These are phyloP conservation scores for Chlamydomonas asymmetrica DNA, from an alignment of 139 green algal genomes.

Conservation along the genomic window DNA sequence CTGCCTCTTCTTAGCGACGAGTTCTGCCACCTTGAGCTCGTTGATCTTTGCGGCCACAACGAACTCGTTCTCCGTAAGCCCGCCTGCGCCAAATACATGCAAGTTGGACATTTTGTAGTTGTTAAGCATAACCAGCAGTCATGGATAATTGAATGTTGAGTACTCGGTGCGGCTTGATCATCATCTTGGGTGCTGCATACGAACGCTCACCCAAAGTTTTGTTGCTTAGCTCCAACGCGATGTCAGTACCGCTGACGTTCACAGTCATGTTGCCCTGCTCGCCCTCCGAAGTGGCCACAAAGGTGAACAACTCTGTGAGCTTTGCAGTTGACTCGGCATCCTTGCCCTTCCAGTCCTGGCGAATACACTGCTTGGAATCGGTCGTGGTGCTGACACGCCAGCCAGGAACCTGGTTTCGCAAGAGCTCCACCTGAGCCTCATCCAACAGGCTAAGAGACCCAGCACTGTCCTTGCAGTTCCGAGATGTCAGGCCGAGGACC, in stretches of 20 bases:
- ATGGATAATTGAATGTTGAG: not conserved
- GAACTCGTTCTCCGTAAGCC: slow-evolving; percentile 93
- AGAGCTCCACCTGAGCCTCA: too few species aligned
- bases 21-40: slow-evolving; percentile 64
- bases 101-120: not conserved
- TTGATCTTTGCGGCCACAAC: slow-evolving; percentile 87
- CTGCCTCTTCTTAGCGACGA: slow-evolving; percentile 70
- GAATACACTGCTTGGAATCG: slow-evolving; percentile 41
- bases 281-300: slow-evolving; percentile 60
- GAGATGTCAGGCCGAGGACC: too few species aligned
- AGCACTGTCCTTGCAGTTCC: too few species aligned
- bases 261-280: slow-evolving; percentile 65
- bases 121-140: not conserved
- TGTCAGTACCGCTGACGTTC: slow-evolving; percentile 58
- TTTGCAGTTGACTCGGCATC: slow-evolving; percentile 35
- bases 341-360: slow-evolving; percentile 70
- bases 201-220: slow-evolving; percentile 46
- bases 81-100: slow-evolving; percentile 40
- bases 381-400: slow-evolving; percentile 50
- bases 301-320: slow-evolving; percentile 36
- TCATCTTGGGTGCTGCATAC: not conserved
- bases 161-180: not conserved
- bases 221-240: slow-evolving; percentile 66
- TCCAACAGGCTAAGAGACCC: too few species aligned
- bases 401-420: slow-evolving; percentile 58